Evolutionary conservation across 345 rosid genomes (phyloP).

Genomic region (Toxicodendron radicans): DNA sequence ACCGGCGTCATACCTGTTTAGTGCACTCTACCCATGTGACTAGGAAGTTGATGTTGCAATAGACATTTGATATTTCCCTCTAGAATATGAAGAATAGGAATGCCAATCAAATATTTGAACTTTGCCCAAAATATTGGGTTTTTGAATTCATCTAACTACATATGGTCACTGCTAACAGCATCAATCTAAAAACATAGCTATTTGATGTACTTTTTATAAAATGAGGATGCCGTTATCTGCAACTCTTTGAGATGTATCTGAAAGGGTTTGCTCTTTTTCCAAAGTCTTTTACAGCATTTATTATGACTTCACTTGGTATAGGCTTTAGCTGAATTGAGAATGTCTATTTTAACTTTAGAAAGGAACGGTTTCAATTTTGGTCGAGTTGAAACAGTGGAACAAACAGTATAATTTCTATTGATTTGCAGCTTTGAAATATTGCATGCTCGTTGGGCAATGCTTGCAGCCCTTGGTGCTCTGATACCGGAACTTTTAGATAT

Average conservation of each 20-base stretch:
- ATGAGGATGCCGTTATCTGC: neutral
- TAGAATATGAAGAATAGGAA: neutral
- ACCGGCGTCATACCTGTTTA: neutral
- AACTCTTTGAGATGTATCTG: neutral
- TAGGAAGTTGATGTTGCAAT: neutral
- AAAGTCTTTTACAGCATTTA: neutral
- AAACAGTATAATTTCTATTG: neutral
- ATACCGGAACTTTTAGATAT: slow-evolving; percentile 81
- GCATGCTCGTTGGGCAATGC: slow-evolving; percentile 99
- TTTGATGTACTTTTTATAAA: neutral
- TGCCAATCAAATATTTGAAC: neutral
- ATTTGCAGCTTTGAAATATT: slow-evolving; percentile 83
- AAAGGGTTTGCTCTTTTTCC: neutral
- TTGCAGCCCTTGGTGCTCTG: slow-evolving; percentile 84
- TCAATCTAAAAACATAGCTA: neutral
- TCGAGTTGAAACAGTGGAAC: neutral
- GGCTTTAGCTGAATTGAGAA: neutral
- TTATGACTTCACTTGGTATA: neutral
- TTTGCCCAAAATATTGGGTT: neutral
- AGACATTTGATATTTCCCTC: neutral
- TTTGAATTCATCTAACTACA: neutral
- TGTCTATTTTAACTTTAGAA: neutral
- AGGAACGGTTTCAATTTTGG: neutral
- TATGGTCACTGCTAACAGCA: neutral
- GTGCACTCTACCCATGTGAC: neutral